Evolutionary conservation across 2,329 filamentous ascomycete species (phyloP), one percentile per base, ranked within the genome.

Genomic region (Pseudonectria buxi): DNA sequence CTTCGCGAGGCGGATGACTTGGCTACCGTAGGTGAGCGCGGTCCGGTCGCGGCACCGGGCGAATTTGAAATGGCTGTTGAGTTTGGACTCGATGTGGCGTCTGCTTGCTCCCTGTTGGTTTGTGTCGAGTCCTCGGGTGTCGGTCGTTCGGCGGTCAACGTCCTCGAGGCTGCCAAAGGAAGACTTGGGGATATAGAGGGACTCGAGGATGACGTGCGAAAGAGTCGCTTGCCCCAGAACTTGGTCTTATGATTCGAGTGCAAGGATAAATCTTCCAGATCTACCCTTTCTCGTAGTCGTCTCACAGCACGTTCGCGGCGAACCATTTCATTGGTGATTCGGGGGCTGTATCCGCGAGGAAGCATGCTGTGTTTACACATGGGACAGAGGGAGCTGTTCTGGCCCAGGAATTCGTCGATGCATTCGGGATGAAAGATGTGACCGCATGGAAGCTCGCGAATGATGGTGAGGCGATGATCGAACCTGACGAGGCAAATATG

Each of bases 371-470:
- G 76, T 58, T 95, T 95, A 68, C 92, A 98, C 49, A 94, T 69
- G 1, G 92, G 90, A 53, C 92, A 98, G 2, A 95, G 70, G 13
- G 86, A 94, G 55, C 85, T 94, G 54, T 83, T 82, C 36, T 79
- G 72, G 28, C 74, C 71, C 10, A 96, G 68, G 51, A 92, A 95
- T 14, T 81, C 75, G 54, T 96, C 89, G 45, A 96, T 89, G 54
- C 92, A 98, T 45, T 85, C 82, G 0, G 86, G 83, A 47, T 98
- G 90, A 60, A 89, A 98, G 37, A 96, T 90, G 57, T 98, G 92
- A 1, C 83, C 80, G 50, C 92, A 98, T 0, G 86, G 79, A 3
- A 96, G 69, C 60, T 95, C 85, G 36, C 88, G 83, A 36, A 96
- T 88, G 14, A 79, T 74, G 0, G 85, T 83, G 13, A 71, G 63